Percentiles rank a stretch among this genome's conserved stretches.
These are phyloP conservation scores for Coriaria nepalensis DNA, from an alignment of 306 rosid genomes.

Conservation along the genomic window DNA sequence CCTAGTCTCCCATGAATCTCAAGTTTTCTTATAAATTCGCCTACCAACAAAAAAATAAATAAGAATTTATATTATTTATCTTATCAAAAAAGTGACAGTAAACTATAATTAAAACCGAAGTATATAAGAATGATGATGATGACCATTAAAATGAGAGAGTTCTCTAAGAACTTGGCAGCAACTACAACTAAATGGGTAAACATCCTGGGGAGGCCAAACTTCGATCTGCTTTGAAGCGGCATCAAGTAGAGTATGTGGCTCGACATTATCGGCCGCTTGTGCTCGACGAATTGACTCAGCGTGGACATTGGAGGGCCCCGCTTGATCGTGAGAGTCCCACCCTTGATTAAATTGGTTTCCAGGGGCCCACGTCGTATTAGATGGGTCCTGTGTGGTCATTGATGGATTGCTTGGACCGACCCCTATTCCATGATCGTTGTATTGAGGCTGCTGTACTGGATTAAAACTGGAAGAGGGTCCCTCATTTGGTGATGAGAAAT, in stretches of 20 bases:
- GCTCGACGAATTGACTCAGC: too few relatives aligned
- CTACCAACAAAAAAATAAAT: conserved; percentile 13
- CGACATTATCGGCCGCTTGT: not conserved
- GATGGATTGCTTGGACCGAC: too few relatives aligned
- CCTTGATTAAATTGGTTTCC: too few relatives aligned
- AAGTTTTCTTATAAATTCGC: conserved; percentile 26
- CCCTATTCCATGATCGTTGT: too few relatives aligned
- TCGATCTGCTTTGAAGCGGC: conserved; percentile 4
- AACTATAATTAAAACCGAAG: not conserved
- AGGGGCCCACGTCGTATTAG: too few relatives aligned
- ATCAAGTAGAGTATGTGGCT: not conserved
- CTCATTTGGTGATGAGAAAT: not conserved
- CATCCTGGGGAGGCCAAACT: conserved; percentile 22
- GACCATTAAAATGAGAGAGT: conserved; percentile 42
- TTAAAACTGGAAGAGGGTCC: not conserved
- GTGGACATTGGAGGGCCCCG: too few relatives aligned
- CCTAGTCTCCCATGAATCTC: conserved; percentile 69
- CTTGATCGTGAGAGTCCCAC: too few relatives aligned
- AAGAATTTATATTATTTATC: not conserved
- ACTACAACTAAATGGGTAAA: conserved; percentile 34
- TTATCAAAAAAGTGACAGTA: too few relatives aligned
- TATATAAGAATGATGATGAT: not conserved
- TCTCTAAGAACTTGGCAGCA: conserved; percentile 58
- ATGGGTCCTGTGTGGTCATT: too few relatives aligned
- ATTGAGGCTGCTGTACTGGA: not conserved